Conservation (phyloP, 805 yeast genomes). For the Wickerhamomyces xylosicus region DNA sequence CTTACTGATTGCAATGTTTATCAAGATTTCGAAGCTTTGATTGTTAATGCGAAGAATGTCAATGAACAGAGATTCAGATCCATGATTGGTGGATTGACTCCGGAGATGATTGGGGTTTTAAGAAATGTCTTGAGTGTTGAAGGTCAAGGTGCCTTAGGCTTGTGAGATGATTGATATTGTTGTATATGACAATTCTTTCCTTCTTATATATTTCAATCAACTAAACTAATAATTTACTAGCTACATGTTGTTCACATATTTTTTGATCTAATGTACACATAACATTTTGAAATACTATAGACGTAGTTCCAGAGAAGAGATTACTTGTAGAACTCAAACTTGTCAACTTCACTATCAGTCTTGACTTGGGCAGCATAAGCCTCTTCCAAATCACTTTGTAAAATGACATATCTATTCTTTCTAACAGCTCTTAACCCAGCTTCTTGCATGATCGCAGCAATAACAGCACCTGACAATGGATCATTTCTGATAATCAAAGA, state of each 20-base stretch:
- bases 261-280: too few relatives aligned
- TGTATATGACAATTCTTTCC: too few relatives aligned
- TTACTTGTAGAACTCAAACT: conserved; percentile 92
- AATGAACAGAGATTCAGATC: neutral
- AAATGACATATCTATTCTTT: conserved; percentile 92
- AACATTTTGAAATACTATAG: neutral
- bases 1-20: neutral
- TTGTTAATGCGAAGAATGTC: neutral
- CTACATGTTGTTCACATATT: too few relatives aligned
- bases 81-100: neutral
- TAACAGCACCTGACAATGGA: conserved; percentile 93
- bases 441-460: conserved; percentile 99
- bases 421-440: conserved; percentile 98
- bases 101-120: neutral
- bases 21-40: neutral
- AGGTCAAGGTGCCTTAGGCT: conserved; percentile 8
- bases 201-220: too few relatives aligned
- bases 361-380: conserved; percentile 96
- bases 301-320: too few relatives aligned
- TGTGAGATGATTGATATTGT: neutral
- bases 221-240: too few relatives aligned
- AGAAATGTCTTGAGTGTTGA: neutral
- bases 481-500: conserved; percentile 91
- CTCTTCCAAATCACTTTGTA: conserved; percentile 94
- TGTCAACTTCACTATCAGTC: conserved; percentile 90